Evolutionary conservation across 495 filamentous ascomycete genomes (phyloP).

Genomic region (Penicillium canescens): DNA sequence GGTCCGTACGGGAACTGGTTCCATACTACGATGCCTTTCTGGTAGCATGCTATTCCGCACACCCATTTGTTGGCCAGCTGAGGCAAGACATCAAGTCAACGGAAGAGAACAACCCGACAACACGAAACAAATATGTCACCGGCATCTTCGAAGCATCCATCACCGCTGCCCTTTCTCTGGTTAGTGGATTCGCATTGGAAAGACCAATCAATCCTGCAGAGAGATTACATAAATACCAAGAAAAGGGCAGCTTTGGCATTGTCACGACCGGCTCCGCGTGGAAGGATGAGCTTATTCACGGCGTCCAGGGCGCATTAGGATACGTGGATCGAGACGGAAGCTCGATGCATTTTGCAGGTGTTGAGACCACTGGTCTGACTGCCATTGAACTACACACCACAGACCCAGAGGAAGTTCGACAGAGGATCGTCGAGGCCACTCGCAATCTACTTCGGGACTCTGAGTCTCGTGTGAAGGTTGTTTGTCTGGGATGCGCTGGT

Average conservation of each 20-base stretch:
- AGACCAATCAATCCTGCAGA: constrained; percentile 22
- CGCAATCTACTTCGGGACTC: constrained; percentile 58
- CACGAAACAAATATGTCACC: constrained; percentile 56
- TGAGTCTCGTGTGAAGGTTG: constrained; percentile 40
- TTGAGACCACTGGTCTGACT: constrained; percentile 79
- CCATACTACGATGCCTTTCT: constrained; percentile 71
- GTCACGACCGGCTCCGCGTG: constrained; percentile 85
- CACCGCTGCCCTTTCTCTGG: constrained; percentile 50
- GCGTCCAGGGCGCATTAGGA: constrained; percentile 54
- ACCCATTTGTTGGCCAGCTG: constrained; percentile 73
- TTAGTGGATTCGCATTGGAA: constrained; percentile 40
- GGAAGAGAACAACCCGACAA: constrained; percentile 17
- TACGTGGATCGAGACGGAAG: constrained; percentile 18
- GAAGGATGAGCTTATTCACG: constrained; percentile 67
- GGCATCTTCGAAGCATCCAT: constrained; percentile 90
- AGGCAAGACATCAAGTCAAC: constrained; percentile 35
- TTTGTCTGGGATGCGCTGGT: constrained; percentile 80
- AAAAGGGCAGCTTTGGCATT: constrained; percentile 73
- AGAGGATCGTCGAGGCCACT: constrained; percentile 69
- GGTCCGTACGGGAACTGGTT: constrained; percentile 53
- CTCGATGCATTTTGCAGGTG: constrained; percentile 65
- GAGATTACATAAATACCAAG: constrained; percentile 30
- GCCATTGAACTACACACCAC: constrained; percentile 78
- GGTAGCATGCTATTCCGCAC: constrained; percentile 85
- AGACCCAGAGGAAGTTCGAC: constrained; percentile 61